Evolutionary conservation across 2,329 filamentous ascomycete species (phyloP), one percentile per base, ranked within the genome.

Genomic region (Albophoma yamanashiensis): DNA sequence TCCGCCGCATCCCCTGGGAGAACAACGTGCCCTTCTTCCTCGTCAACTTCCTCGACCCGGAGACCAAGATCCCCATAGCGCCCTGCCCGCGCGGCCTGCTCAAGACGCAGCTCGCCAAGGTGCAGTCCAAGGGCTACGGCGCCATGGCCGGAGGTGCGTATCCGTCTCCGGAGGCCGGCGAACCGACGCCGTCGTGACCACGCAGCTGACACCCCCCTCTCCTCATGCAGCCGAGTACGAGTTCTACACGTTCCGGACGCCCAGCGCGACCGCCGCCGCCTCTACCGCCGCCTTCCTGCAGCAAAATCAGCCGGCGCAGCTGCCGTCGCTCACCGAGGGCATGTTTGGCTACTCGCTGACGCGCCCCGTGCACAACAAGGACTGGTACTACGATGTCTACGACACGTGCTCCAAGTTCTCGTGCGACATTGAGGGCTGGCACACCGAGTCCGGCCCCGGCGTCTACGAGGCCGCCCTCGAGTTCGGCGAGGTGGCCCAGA

Each of bases 321-420:
- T 96, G 11, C 91, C 91, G 0, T 79, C 89, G 31, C 77, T 97
- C 57, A 96, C 92, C 11, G 90, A 96, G 70, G 92, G 92, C 69
- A 96, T 96, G 92, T 96, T 96, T 68, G 92, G 92, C 61, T 97
- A 97, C 78, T 94, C 90, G 64, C 78, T 96, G 65, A 96, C 90
- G 12, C 82, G 92, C 27, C 89, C 92, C 0, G 84, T 92, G 1
- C 91, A 95, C 70, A 96, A 96, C 74, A 87, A 95, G 74, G 90
- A 94, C 50, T 96, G 93, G 76, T 97, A 89, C 76, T 96, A 96
- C 72, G 85, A 88, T 55, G 83, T 96, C 57, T 96, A 91, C 74
- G 85, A 95, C 64, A 83, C 88, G 0, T 95, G 91, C 76, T 80
- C 83, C 64, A 79, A 85, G 62, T 96, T 96, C 76, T 78, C 82